Conservation (phyloP, 805 yeast genomes). For the Candida adriatica region DNA sequence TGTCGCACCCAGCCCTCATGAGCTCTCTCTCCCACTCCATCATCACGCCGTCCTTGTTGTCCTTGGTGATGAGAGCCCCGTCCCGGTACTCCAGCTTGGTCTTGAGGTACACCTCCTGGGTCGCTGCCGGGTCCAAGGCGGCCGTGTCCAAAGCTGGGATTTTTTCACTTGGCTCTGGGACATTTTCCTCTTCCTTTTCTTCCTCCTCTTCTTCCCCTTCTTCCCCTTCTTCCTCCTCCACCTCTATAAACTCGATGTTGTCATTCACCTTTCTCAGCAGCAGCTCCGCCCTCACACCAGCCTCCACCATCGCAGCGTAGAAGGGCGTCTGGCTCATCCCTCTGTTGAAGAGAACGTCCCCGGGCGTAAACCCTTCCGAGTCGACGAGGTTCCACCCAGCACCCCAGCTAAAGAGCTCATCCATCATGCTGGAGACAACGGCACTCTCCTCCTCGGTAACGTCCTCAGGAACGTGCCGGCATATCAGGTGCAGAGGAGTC, state of each 20-base stretch:
- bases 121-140: constrained; percentile 51
- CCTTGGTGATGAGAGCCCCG: constrained; percentile 64
- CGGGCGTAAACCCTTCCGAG: constrained; percentile 70
- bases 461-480: constrained; percentile 43
- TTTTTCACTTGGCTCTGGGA: constrained; percentile 11
- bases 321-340: constrained; percentile 36
- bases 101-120: constrained; percentile 56
- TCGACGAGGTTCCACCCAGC: constrained; percentile 89
- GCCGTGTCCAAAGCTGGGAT: constrained; percentile 5
- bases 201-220: constrained; percentile 13
- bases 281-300: constrained; percentile 88
- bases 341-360: constrained; percentile 63
- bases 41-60: constrained; percentile 83
- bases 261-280: constrained; percentile 66
- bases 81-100: constrained; percentile 64
- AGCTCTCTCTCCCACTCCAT: constrained; percentile 91
- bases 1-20: constrained; percentile 75
- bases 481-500: constrained; percentile 71
- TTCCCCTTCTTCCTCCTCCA: constrained; percentile 19
- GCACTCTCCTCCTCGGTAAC: constrained; percentile 33
- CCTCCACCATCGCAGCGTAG: constrained; percentile 52
- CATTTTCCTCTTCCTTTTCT: constrained; percentile 13
- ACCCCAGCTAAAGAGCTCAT: constrained; percentile 69
- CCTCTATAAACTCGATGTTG: constrained; percentile 47
- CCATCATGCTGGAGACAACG: constrained; percentile 49